Evolutionary conservation across 257 asterid species (phyloP), one percentile per base, ranked within the genome.

Genomic region (Orobanche coerulescens): DNA sequence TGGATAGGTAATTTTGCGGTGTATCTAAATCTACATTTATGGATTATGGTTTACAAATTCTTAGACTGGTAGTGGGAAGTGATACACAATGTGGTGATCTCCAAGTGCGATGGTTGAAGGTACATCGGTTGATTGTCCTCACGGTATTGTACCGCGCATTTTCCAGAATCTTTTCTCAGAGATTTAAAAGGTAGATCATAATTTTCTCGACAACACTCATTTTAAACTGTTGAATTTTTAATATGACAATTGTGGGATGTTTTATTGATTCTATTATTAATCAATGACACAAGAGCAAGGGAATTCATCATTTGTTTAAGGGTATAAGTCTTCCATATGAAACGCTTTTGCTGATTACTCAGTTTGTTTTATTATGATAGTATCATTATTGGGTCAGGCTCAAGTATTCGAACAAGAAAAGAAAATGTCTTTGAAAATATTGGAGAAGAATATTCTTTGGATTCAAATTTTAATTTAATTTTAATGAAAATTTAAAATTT

Each of bases 11-110:
- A 42, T n/a, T 3, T 52, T 4, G n/a, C 58, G 6, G 34, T 8
- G 14, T 14, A 33, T 24, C 14, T 24, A 53, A n/a, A 4, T 64
- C 16, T 9, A 18, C 42, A 23, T 24, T 19, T 40, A 28, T 25
- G 47, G 16, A 44, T 63, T 51, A 47, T 64, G 59, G 14, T 67
- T 60, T 58, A 53, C 39, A 16, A 46, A 75, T 69, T 13, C 71
- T n/a, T 63, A 93, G 99, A 93, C 92, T 76, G 97, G 97, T 40
- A 93, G 94, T 75, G 99, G 99, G 18, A 89, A 93, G 78, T 78
- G 96, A 22, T 87, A 77, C 70, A 89, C 99, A 31, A 84, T 93
- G 96, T 93, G 97, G 96, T 96, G 99, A 58, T 96, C 97, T 11
- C 97, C 78, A 14, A 86, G 90, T 67, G 88, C 99, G 9, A 89